Base-by-base conservation (phyloP, 305 asterid genomes). In the Caryopteris hybrid region DNA sequence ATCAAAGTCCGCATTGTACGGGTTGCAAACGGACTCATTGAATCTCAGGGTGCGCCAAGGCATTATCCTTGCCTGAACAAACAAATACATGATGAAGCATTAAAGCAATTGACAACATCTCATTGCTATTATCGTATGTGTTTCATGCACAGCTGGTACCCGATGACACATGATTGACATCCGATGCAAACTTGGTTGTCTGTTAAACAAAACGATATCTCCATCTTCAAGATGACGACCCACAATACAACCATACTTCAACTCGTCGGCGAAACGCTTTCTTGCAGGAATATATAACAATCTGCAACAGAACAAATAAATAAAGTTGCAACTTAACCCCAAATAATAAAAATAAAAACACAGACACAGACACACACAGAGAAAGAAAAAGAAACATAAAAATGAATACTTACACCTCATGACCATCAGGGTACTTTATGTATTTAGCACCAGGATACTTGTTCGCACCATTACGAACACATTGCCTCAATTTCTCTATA, bases 31-130 rank as follows among this genome's bases (percentile, higher is more conserved):
- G 57, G 99, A 93, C 78, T 93, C 99, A 69, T 93, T 93, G 76
- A 93, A 93, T 76, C 97, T 80, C 80, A 93, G 79, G 64, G 99
- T 93, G 71, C 99, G 95, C 97, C 99, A 93, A 18, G 99, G 99
- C 99, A 93, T 93, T 82, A 93, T 88, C 88, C 91, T 86, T 75
- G 99, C 99, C 99, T 93, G 68, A 66, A 78, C 43, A 63, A 43
- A 68, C 66, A 77, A 48, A 27, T 27, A 71, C 31, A 54, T 14
- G 17, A 62, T 46, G 74, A 74, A 73, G 64, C 27, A 45, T 62
- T 62, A 72, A 74, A 72, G 63, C 33, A 45, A 65, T 62, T 56
- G 34, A 53, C 42, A 57, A 60, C 61, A 68, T 52, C 45, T 41
- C 23, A 54, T 17, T 6, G 45, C 14, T 41, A 51, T 33, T 59